Percentiles rank a stretch among this genome's conserved stretches.
Conservation (phyloP, 2,329 filamentous ascomycete species). For the Coniella vitis region DNA sequence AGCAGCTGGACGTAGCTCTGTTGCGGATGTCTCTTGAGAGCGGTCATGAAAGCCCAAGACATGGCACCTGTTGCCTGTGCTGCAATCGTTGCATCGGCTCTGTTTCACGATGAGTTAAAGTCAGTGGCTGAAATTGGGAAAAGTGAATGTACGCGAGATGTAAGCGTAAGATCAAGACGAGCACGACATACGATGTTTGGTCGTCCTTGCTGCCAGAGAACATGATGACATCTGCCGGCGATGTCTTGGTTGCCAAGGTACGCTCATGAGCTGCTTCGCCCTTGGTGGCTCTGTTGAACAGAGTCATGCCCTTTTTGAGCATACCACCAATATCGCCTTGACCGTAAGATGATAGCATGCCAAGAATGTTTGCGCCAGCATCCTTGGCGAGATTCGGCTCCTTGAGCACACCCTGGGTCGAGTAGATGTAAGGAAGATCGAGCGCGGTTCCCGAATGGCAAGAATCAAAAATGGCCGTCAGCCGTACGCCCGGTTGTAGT, state of each 20-base stretch:
- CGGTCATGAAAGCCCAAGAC: constrained; percentile 94
- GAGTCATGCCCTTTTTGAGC: constrained; percentile 68
- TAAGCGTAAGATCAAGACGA: background rate
- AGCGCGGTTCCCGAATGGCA: constrained; percentile 62
- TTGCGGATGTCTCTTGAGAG: constrained; percentile 92
- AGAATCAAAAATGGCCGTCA: constrained; percentile 59
- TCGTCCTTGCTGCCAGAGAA: constrained; percentile 95
- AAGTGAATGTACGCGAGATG: background rate
- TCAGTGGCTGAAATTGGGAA: background rate
- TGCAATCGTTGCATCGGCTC: constrained; percentile 85
- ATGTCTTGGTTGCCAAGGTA: constrained; percentile 82
- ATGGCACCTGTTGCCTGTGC: constrained; percentile 93
- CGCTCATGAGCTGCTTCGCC: constrained; percentile 78
- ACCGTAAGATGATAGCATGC: constrained; percentile 52
- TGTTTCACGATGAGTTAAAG: constrained; percentile 30
- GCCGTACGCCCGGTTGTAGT: constrained; percentile 47
- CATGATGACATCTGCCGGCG: constrained; percentile 93
- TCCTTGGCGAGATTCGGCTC: constrained; percentile 63
- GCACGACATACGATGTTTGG: constrained; percentile 73
- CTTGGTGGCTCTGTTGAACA: constrained; percentile 82
- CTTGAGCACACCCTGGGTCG: constrained; percentile 61
- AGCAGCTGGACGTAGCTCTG: constrained; percentile 96
- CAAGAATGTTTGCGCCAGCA: constrained; percentile 56
- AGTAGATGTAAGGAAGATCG: constrained; percentile 63
- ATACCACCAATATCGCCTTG: constrained; percentile 76